Percentiles rank a stretch among this genome's conserved stretches.
These are phyloP conservation scores for Ambrosia hybrid DNA, from an alignment of 140 eudicot species.

Conservation along the genomic window DNA sequence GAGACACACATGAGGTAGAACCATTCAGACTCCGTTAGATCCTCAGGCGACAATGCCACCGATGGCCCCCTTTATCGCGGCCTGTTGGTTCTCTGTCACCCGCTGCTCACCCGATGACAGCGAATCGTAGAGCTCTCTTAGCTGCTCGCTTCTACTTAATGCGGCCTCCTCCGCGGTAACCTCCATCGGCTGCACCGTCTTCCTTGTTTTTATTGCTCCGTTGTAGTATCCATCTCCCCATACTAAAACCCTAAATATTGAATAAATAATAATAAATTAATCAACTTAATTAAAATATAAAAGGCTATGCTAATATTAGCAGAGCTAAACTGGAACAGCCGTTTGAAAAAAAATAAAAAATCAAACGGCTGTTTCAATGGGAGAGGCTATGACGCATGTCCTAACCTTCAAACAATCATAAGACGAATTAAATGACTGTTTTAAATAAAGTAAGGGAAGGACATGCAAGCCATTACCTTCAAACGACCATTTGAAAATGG, in stretches of 20 bases:
- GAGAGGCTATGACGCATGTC: too few relatives aligned
- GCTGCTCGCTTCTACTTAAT: slow-evolving; percentile 74
- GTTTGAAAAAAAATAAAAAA: too few relatives aligned
- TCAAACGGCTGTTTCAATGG: too few relatives aligned
- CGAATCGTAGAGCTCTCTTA: slow-evolving; percentile 70
- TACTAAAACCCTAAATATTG: slow-evolving; percentile 48
- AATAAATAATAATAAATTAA: background rate
- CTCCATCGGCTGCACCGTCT: slow-evolving; percentile 73
- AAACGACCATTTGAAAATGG: too few relatives aligned
- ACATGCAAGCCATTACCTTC: too few relatives aligned
- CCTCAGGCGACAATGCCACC: slow-evolving; percentile 89
- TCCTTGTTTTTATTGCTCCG: slow-evolving; percentile 85
- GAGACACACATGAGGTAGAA: slow-evolving; percentile 86
- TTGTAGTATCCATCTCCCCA: slow-evolving; percentile 92
- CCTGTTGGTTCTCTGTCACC: slow-evolving; percentile 37
- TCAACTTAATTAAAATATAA: too few relatives aligned
- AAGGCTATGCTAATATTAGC: too few relatives aligned
- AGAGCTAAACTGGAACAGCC: too few relatives aligned
- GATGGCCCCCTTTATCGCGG: slow-evolving; percentile 53
- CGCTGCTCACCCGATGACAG: slow-evolving; percentile 60
- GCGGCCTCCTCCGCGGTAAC: slow-evolving; percentile 74
- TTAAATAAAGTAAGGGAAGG: too few relatives aligned
- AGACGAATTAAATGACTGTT: background rate
- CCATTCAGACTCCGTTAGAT: slow-evolving; percentile 91
- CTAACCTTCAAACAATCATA: too few relatives aligned